Conservation (phyloP, 177 flowering plant genomes). For the Vitis hybrid region DNA sequence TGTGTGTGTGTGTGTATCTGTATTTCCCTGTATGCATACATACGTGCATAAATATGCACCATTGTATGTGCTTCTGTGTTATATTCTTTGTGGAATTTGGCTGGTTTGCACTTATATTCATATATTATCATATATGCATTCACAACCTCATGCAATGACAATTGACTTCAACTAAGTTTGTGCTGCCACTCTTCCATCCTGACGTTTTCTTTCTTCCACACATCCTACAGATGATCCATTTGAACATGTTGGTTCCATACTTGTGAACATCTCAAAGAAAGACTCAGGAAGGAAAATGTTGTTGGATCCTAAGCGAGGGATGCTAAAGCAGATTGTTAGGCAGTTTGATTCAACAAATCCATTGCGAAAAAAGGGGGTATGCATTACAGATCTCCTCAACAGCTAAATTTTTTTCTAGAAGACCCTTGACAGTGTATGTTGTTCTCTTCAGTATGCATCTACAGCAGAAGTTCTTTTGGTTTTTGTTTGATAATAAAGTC, state of each 20-base stretch:
- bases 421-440: neutral
- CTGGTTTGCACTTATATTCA: too few relatives aligned
- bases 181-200: neutral
- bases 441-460: neutral
- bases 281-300: conserved; percentile 75
- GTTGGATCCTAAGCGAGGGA: conserved; percentile 75
- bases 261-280: conserved; percentile 77
- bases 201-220: conserved; percentile 16
- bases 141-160: too few relatives aligned
- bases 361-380: conserved; percentile 87
- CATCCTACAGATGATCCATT: conserved; percentile 69
- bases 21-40: too few relatives aligned
- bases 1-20: too few relatives aligned
- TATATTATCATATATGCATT: too few relatives aligned
- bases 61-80: too few relatives aligned
- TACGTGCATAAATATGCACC: too few relatives aligned
- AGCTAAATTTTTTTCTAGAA: neutral
- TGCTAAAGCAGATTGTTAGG: conserved; percentile 81
- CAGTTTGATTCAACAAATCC: conserved; percentile 78
- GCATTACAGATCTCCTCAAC: conserved; percentile 7
- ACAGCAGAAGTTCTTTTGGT: neutral
- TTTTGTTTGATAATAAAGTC: neutral
- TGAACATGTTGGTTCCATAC: conserved; percentile 90
- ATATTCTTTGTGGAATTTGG: too few relatives aligned
- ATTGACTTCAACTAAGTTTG: too few relatives aligned